These are phyloP conservation scores for Planoprotostelium fungivorum DNA, from an alignment of 78 protist species.

Conservation along the genomic window DNA sequence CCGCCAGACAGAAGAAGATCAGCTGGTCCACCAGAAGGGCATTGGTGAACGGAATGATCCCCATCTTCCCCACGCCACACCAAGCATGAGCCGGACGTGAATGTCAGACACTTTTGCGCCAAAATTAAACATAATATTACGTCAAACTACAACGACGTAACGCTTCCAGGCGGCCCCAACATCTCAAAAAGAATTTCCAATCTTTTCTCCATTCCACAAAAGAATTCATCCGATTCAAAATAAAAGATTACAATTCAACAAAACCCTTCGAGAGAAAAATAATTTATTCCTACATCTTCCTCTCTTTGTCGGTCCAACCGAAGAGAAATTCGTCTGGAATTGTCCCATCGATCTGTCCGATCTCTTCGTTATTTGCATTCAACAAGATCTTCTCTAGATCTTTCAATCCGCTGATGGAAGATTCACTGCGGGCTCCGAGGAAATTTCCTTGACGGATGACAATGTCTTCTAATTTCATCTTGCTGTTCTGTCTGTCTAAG, in stretches of 20 bases:
- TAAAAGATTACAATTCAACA: too few relatives aligned
- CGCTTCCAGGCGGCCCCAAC: too few relatives aligned
- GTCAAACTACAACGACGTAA: too few relatives aligned
- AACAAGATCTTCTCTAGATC: background rate
- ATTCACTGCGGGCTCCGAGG: background rate
- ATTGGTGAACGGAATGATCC: background rate
- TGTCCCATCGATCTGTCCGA: background rate
- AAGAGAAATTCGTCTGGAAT: background rate
- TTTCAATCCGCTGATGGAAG: background rate
- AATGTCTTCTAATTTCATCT: background rate
- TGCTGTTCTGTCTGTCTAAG: background rate
- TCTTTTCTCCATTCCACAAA: too few relatives aligned
- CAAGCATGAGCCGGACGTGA: too few relatives aligned
- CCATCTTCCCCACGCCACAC: too few relatives aligned
- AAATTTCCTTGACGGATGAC: background rate
- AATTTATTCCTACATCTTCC: too few relatives aligned
- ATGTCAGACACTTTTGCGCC: too few relatives aligned
- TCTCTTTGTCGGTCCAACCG: background rate
- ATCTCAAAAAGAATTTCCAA: too few relatives aligned
- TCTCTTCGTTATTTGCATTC: background rate
- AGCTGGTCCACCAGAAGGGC: background rate
- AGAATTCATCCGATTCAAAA: too few relatives aligned
- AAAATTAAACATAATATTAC: too few relatives aligned
- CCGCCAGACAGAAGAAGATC: background rate
- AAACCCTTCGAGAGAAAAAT: too few relatives aligned